A percentile compares a stretch with the other conserved stretches of the same genome.
phyloP scores from a whole-genome alignment of 371 early-diverging fungal genomes.

The Batkoa obscura region DNA sequence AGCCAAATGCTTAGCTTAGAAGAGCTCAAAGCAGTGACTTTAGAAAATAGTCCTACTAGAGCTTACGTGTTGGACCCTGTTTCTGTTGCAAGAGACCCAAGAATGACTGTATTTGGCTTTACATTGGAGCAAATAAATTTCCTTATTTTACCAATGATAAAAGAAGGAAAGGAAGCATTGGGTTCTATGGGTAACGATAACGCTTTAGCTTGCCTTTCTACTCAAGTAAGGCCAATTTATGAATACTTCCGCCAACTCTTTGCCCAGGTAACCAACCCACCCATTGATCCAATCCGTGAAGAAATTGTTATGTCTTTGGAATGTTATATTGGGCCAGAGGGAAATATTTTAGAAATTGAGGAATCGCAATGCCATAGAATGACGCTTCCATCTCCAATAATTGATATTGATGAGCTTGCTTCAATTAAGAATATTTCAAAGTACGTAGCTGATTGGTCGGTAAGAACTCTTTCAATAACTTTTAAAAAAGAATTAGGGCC shows the following conservation, averaged over 20 bases:
- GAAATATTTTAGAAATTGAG: slow-evolving; percentile 73
- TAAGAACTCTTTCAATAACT: slow-evolving; percentile 71
- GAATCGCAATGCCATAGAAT: slow-evolving; percentile 59
- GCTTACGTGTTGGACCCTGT: slow-evolving; percentile 16
- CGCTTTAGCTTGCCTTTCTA: slow-evolving; percentile 80
- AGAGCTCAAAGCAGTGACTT: slow-evolving; percentile 15
- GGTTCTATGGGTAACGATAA: slow-evolving; percentile 97
- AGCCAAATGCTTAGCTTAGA: slow-evolving; percentile 25
- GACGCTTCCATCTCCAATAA: slow-evolving; percentile 62
- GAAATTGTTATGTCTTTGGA: slow-evolving; percentile 90
- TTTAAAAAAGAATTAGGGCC: slow-evolving; percentile 54
- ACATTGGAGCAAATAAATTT: slow-evolving; percentile 84
- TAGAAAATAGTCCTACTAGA: slow-evolving; percentile 24
- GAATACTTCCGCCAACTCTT: slow-evolving; percentile 94
- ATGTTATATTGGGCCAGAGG: slow-evolving; percentile 87
- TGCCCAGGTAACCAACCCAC: slow-evolving; percentile 94
- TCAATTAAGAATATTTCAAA: slow-evolving; percentile 46
- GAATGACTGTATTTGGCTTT: slow-evolving; percentile 75
- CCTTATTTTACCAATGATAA: slow-evolving; percentile 68
- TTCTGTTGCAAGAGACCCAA: slow-evolving; percentile 45
- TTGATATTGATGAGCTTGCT: slow-evolving; percentile 59
- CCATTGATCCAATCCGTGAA: slow-evolving; percentile 96
- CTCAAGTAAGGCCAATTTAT: slow-evolving; percentile 70
- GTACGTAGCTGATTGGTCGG: slow-evolving; percentile 49
- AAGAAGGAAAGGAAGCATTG: slow-evolving; percentile 80